A percentile compares a stretch with the other conserved stretches of the same genome.
These are phyloP conservation scores for Metarhizium anisopliae DNA, from an alignment of 2,329 filamentous ascomycete species.

Conservation along the genomic window DNA sequence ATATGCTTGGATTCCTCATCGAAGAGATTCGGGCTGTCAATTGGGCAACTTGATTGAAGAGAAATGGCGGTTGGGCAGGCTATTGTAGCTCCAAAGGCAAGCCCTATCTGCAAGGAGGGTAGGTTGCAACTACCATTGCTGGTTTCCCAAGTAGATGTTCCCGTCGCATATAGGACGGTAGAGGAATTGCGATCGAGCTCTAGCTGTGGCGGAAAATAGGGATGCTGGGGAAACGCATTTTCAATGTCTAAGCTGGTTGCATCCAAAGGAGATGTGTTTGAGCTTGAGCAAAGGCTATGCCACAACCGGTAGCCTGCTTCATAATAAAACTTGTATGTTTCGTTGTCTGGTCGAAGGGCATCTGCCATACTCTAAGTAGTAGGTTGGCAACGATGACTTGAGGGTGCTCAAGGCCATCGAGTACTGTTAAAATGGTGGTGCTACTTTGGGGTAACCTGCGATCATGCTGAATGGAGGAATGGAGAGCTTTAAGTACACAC, in stretches of 20 bases:
- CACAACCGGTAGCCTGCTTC: not conserved
- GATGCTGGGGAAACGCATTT: not conserved
- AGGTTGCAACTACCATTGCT: not conserved
- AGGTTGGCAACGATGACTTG: not conserved
- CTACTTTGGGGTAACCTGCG: no score
- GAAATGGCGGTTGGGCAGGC: not conserved
- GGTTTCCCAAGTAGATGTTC: not conserved
- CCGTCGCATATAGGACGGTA: not conserved
- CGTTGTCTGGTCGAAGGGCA: not conserved
- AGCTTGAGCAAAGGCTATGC: not conserved
- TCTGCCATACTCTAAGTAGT: not conserved
- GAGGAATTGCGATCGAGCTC: not conserved
- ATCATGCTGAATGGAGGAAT: no score
- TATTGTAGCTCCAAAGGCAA: not conserved
- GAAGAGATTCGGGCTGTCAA: not conserved
- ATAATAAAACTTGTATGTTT: not conserved
- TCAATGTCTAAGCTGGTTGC: not conserved
- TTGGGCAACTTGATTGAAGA: not conserved
- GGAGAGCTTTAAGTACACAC: no score
- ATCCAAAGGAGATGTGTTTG: not conserved
- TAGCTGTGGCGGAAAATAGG: not conserved
- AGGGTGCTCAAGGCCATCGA: not conserved
- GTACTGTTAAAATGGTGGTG: no score
- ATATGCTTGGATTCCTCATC: not conserved
- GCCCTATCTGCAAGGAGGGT: not conserved